phyloP scores from a whole-genome alignment of 495 filamentous ascomycete species.

The Xylaria intraflava region DNA sequence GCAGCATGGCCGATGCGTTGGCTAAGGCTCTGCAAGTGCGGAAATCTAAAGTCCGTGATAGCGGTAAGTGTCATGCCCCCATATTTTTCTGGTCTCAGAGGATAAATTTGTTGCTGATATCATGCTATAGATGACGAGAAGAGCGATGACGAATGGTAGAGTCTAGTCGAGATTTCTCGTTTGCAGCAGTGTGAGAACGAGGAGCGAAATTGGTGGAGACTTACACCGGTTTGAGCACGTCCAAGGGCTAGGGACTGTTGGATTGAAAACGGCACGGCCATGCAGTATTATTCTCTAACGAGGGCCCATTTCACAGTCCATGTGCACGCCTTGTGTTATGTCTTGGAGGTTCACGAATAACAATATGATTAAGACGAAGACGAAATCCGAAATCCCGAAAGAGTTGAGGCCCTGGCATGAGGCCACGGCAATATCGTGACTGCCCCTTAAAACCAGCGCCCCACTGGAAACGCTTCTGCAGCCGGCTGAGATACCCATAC shows the following conservation, averaged over 20 bases:
- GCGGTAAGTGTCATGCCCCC: slow-evolving; percentile 60
- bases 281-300: not conserved
- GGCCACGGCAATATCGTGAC: too few species aligned
- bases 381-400: not conserved
- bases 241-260: not conserved
- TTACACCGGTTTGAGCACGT: slow-evolving; percentile 4
- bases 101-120: slow-evolving; percentile 14
- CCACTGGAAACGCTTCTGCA: too few species aligned
- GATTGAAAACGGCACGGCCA: not conserved
- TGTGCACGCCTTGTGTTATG: not conserved
- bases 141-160: slow-evolving; percentile 71
- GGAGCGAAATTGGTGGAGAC: slow-evolving; percentile 9
- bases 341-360: not conserved
- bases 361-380: not conserved
- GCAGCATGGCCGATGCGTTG: slow-evolving; percentile 73
- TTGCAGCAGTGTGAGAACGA: slow-evolving; percentile 7
- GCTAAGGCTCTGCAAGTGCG: slow-evolving; percentile 68
- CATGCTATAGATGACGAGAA: slow-evolving; percentile 65
- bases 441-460: too few species aligned
- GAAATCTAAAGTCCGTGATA: slow-evolving; percentile 83
- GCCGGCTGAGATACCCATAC: too few species aligned
- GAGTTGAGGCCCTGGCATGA: too few species aligned
- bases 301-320: not conserved
- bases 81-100: not conserved
- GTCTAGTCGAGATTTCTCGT: slow-evolving; percentile 11